Evolutionary conservation across 2,329 filamentous ascomycete genomes (phyloP), one percentile per base, ranked within the genome.

Genomic region (Penicillium concentricum): DNA sequence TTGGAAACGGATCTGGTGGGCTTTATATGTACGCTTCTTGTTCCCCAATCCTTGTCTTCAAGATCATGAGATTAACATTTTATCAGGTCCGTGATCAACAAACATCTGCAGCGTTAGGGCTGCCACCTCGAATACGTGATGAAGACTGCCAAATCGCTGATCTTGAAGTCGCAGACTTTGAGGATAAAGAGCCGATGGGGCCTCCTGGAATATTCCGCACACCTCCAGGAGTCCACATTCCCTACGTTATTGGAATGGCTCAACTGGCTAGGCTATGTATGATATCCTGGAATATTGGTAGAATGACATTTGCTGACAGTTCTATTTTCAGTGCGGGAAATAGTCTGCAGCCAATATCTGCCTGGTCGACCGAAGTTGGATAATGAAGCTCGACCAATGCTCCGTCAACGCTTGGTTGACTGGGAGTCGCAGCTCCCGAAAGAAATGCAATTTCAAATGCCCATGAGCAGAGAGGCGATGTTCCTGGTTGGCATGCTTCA

Each of bases 1-100:
- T 34, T 76, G 79, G 62, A 76, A 78, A 54, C 66, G 81, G 5
- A 77, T 83, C 7, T 84, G 81, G 80, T 83, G 81, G 81, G 79
- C 80, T 6, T 75, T 83, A 8, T 83, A 83, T 52, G 73, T 74
- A 57, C 45, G 65, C 58, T 4, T 28, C 26, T 45, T 8, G n/a
- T 20, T 35, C 45, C 41, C 42, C 20, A 28, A 26, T 22, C 30
- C 41, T 46, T 12, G 28, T 28, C 9, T 30, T 2, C 0, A 22
- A 22, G 13, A 6, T 28, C 18, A 8, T 1, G 4, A 2, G 4
- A 20, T 38, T 57, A 24, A 58, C 5, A 5, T 5, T 28, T 1
- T 1, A 6, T 34, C 43, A 74, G 72, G 74, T 81, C 45, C 71
- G 80, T 10, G 80, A 82, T 51, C 75, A 79, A 44, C 79, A 82